Evolutionary conservation across 768 basidiomycete species (phyloP), one percentile per base, ranked within the genome.

Genomic region (Lentinula lateritia): DNA sequence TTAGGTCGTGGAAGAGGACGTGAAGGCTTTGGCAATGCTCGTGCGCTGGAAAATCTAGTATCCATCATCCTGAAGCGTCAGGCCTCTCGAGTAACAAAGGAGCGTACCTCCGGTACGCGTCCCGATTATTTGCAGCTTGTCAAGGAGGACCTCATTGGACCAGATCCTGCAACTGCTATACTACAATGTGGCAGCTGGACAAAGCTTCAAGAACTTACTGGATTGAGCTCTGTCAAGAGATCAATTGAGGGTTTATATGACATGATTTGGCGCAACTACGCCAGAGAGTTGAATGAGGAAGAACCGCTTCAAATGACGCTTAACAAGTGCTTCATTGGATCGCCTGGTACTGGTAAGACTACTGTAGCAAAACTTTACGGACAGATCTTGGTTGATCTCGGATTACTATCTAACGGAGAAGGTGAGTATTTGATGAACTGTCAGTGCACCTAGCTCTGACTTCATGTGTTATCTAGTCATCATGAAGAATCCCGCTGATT

Each of bases 311-410:
- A 73, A 58, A 68, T 76, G 59, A 74, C 80, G 34, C 65, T 80
- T 54, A 81, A 80, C 57, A 71, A 83, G 15, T 82, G 85, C 0
- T 88, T 89, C 71, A 66, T 87, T 34, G 88, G 88, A 1, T 81
- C 82, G 10, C 88, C 88, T 6, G 88, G 88, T 2, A 88, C 88
- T 0, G 88, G 88, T 0, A 90, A 89, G 68, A 90, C 88, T 0
- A 84, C 84, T 0, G 87, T 90, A 0, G 87, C 85, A 0, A 83
- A 82, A 65, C 67, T 87, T 4, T 90, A 89, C 64, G 88, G 88
- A 0, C 78, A 80, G 61, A 83, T 88, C 50, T 69, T 90, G 12
- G 80, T 75, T 0, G 86, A 88, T 53, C 68, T 90, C 1, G 80
- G 81, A 4, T 67, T 90, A n/a, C 67, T 90, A n/a, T 87, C 84